Base-by-base conservation (phyloP, 768 basidiomycete species). In the Saitozyma podzolica region DNA sequence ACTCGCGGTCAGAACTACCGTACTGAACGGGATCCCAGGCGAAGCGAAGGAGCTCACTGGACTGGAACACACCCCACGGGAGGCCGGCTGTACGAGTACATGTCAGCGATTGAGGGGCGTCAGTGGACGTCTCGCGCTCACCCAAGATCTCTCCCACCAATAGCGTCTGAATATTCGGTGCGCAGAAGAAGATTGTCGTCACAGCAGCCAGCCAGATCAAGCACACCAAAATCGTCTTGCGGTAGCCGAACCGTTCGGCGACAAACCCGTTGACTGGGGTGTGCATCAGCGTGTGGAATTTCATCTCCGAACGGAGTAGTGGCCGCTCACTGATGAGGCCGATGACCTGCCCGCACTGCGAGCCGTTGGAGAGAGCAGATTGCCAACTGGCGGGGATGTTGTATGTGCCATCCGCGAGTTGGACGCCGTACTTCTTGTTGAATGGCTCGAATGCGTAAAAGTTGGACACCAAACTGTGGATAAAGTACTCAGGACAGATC, bases 301-400 rank as follows among this genome's bases (percentile, higher is more conserved):
- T 45, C 19, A 14, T 47, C 40, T 39, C 11, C 13, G n/a, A n/a
- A n/a, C n/a, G n/a, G n/a, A n/a, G n/a, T n/a, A 20, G 40, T 47
- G 42, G 51, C 8, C 1, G 58, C 59, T 64, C 59, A 69, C 64
- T 58, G 50, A 70, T 62, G n/a, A 81, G 69, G 50, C 80, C 80
- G 45, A 81, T 62, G 62, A 81, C 79, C 41, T 78, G 75, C 17
- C 80, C 80, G 54, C 66, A 68, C 42, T 78, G 76, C 48, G 73
- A 74, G 40, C 78, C 81, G 68, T 81, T 81, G 17, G 68, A 68
- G 29, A 82, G 65, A 50, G 77, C 80, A n/a, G 79, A 69, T 56
- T 81, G 81, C 81, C 80, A 81, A 42, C 67, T 59, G 0, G 81
- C 78, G 0, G 80, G 77, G 19, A 82, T 72, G 19, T 76, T 64